Base-by-base conservation (phyloP, 345 rosid species). In the Viola odorata region DNA sequence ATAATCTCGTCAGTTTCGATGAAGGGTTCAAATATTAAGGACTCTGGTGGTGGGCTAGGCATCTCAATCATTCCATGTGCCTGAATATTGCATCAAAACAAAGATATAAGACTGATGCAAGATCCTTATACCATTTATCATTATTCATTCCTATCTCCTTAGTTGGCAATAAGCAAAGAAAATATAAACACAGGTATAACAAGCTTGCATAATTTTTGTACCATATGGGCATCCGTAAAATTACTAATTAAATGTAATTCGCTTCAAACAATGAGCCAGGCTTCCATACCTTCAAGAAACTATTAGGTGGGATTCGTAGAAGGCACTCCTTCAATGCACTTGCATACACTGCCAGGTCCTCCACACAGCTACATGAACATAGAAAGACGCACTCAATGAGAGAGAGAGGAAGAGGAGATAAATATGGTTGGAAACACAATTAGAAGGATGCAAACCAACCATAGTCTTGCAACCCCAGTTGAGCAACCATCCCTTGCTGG, bases 401-500 rank as follows among this genome's bases (percentile, higher is more conserved):
- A 23, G 41, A 38, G 14, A 13, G 12, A 10, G 12, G 42, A 45
- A n/a, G 32, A 50, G 32, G 32, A 41, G 55, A 44, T 69, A 50
- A 67, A 45, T 47, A 55, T n/a, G n/a, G n/a, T n/a, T n/a, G n/a
- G n/a, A n/a, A n/a, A n/a, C n/a, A n/a, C n/a, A n/a, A n/a, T n/a
- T n/a, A n/a, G n/a, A n/a, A n/a, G n/a, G n/a, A n/a, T n/a, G n/a
- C n/a, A 23, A 65, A 63, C 60, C 74, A 69, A 92, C 98, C 96
- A 80, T 65, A 92, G 73, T 83, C 96, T 84, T 63, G 98, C 96
- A 61, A 92, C 98, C 63, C 98, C 98, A 58, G 96, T 89, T 52
- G 98, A 92, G 77, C 98, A 92, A 50, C 98, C 98, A 78, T 92
- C 96, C 71, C 84, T 85, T 53, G 96, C 91, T 16, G 98, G 98